Percentiles rank a stretch among this genome's conserved stretches.
phyloP scores from a whole-genome alignment of 768 basidiomycete genomes.

The Plicaturopsis crispa region DNA sequence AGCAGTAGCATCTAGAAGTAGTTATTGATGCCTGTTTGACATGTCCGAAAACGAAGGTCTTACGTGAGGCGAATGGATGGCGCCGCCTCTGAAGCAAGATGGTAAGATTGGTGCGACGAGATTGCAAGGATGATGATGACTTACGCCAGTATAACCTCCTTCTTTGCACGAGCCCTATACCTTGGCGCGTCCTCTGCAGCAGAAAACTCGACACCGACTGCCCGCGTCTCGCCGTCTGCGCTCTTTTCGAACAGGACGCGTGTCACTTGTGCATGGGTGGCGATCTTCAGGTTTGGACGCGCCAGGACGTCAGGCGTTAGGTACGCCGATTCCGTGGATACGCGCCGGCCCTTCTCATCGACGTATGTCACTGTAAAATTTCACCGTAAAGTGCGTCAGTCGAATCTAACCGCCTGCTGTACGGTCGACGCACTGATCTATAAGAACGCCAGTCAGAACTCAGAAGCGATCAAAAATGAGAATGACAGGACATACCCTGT shows the following conservation, averaged over 20 bases:
- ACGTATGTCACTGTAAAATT: conserved; percentile 56
- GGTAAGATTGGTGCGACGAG: too few species aligned
- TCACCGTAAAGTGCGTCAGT: background rate
- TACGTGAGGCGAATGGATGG: conserved; percentile 56
- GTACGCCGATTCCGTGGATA: conserved; percentile 61
- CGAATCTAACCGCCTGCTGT: too few species aligned
- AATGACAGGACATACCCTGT: conserved; percentile 34
- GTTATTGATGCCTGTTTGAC: background rate
- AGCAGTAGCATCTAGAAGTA: conserved; percentile 52
- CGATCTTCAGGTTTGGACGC: conserved; percentile 59
- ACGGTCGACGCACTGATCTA: conserved; percentile 33
- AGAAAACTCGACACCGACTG: conserved; percentile 57
- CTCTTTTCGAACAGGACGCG: conserved; percentile 46
- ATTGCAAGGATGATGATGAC: conserved; percentile 18
- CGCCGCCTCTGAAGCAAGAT: conserved; percentile 37
- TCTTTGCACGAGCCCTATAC: conserved; percentile 41
- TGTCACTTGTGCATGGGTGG: conserved; percentile 47
- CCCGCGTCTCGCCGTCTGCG: conserved; percentile 38
- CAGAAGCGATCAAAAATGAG: conserved; percentile 20
- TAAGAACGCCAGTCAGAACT: background rate
- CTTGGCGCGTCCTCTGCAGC: conserved; percentile 24
- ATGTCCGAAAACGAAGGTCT: conserved; percentile 6
- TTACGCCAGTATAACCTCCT: conserved; percentile 58
- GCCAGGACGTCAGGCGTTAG: conserved; percentile 56
- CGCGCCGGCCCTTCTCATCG: conserved; percentile 40